Evolutionary conservation across 2,329 filamentous ascomycete genomes (phyloP).

Genomic region (Leptodontidium sp.): DNA sequence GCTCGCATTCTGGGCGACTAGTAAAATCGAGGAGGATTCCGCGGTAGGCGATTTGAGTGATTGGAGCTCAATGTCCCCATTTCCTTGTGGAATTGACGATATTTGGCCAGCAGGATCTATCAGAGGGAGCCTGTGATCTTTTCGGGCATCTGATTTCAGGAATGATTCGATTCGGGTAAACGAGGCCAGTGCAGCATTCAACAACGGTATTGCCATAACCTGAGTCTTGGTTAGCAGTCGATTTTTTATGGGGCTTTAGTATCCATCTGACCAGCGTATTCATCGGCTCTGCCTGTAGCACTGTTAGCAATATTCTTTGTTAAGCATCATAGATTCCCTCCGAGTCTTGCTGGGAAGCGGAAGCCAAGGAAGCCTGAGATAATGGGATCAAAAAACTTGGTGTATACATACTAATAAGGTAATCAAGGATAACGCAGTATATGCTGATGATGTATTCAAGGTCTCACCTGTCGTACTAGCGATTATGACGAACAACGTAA

Average conservation of each 20-base stretch:
- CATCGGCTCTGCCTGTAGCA: constrained; percentile 46
- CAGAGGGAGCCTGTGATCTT: constrained; percentile 38
- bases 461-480: constrained; percentile 43
- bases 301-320: not conserved
- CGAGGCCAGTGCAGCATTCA: constrained; percentile 51
- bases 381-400: no score
- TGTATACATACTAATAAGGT: constrained; percentile 44
- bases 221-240: no score
- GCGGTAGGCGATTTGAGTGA: constrained; percentile 5
- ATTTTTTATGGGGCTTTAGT: not conserved
- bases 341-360: no score
- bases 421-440: constrained; percentile 54
- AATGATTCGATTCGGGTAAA: constrained; percentile 52
- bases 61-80: constrained; percentile 28
- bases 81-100: not conserved
- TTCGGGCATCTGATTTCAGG: constrained; percentile 40
- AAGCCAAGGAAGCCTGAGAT: no score
- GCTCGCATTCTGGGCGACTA: constrained; percentile 39
- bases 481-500: constrained; percentile 49
- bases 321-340: no score
- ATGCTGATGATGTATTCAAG: constrained; percentile 46
- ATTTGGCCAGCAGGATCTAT: not conserved
- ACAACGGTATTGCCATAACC: constrained; percentile 44
- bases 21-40: constrained; percentile 23
- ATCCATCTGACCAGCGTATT: constrained; percentile 49